Evolutionary conservation across 805 yeast species (phyloP), one percentile per base, ranked within the genome.

Genomic region (Spathaspora girioi): DNA sequence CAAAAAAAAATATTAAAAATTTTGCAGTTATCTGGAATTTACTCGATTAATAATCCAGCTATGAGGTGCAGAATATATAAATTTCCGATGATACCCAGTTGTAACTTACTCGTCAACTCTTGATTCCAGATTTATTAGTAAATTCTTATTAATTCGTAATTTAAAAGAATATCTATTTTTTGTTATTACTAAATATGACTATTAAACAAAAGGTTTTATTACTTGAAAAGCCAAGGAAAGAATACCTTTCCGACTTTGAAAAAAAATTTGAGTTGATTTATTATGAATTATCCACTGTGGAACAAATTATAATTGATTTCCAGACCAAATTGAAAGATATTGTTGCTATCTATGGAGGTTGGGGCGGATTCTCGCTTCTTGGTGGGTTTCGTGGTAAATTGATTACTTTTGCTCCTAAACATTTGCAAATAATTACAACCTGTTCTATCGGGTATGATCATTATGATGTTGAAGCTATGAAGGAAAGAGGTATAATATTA

Each of bases 401-500:
- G 6, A 60, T 81, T 31, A 72, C 66, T 1, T 61, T 64, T 23
- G 73, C 76, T 12, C 85, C 87, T 0, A 43, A 57, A 1, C 55
- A 66, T 6, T 62, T 84, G 53, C 75, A 77, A 55, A 72, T 82
- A 11, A 68, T 83, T n/a, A 70, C 81, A 2, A 66, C 78, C 31
- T 79, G 85, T 51, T 77, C 85, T 2, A 82, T 84, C 14, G 89
- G 89, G 0, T 70, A 69, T 57, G 85, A 83, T 54, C 71, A 70
- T 14, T 75, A 77, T 53, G 83, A 82, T 58, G 65, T 73, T 1
- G 66, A 59, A 0, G 68, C 65, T 0, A 63, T 84, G 66, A 60
- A 66, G 8, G 59, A 64, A 12, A 64, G 66, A 45, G 78, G 77
- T 10, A 79, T 88, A 19, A 61, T 69, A 7, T 71, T 88, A 52